phyloP scores from a whole-genome alignment of 2,329 filamentous ascomycete species.

The Zymoseptoria crescenta region DNA sequence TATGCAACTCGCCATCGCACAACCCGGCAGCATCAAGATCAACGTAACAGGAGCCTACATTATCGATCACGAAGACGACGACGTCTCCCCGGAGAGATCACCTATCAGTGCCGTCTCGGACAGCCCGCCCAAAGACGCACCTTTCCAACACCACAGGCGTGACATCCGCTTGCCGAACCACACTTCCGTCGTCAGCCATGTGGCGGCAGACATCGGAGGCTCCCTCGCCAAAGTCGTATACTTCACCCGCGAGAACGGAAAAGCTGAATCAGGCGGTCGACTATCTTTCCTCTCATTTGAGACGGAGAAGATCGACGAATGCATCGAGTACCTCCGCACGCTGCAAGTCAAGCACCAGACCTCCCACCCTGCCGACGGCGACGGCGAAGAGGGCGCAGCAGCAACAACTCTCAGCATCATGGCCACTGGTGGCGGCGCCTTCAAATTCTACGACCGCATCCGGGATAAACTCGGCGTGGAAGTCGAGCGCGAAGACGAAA shows the following conservation, averaged over 20 bases:
- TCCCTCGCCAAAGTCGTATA: slow-evolving; percentile 95
- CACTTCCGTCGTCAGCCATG: slow-evolving; percentile 88
- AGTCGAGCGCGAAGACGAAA: slow-evolving; percentile 89
- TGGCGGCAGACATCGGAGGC: slow-evolving; percentile 96
- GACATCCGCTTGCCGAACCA: slow-evolving; percentile 97
- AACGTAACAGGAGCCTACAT: slow-evolving; percentile 97
- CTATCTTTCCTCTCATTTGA: slow-evolving; percentile 96
- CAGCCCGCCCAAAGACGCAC: slow-evolving; percentile 41
- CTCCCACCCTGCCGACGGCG: slow-evolving; percentile 52
- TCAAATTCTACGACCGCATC: slow-evolving; percentile 93
- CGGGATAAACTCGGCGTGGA: slow-evolving; percentile 75
- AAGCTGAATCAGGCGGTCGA: slow-evolving; percentile 67
- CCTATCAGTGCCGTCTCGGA: slow-evolving; percentile 35
- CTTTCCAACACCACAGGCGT: slow-evolving; percentile 66
- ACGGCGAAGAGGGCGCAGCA: slow-evolving; percentile 42
- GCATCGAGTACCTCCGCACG: slow-evolving; percentile 82
- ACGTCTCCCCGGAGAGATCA: slow-evolving; percentile 23
- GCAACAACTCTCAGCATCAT: slow-evolving; percentile 69
- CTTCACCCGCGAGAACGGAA: slow-evolving; percentile 70
- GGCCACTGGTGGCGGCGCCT: slow-evolving; percentile 92
- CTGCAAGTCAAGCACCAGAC: slow-evolving; percentile 74
- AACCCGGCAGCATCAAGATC: slow-evolving; percentile 71
- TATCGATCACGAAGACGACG: slow-evolving; percentile 63
- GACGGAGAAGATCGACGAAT: slow-evolving; percentile 87
- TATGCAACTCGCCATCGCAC: slow-evolving; percentile 47